A percentile compares a stretch with the other conserved stretches of the same genome.
phyloP scores from a whole-genome alignment of 805 yeast species.

The Yarrowia osloensis region DNA sequence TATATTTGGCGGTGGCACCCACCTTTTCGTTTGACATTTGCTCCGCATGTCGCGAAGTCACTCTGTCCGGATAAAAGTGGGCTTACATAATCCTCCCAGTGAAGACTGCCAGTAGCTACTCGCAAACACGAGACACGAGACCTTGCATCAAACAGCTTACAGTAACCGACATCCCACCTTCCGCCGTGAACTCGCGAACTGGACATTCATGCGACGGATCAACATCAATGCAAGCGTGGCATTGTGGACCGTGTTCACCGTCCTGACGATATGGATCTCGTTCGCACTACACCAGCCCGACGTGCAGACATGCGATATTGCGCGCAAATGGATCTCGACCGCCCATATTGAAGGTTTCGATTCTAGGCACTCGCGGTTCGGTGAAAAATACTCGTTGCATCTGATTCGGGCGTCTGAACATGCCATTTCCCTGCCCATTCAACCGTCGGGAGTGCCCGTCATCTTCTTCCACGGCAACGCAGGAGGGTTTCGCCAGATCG shows the following conservation, averaged over 20 bases:
- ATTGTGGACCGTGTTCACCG: slow-evolving; percentile 24
- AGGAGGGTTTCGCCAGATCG: slow-evolving; percentile 77
- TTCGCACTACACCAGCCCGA: slow-evolving; percentile 18
- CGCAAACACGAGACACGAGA: not conserved
- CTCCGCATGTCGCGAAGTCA: no score
- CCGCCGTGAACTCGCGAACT: no score
- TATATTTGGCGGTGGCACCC: not conserved
- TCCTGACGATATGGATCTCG: slow-evolving; percentile 21
- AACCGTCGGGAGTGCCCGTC: slow-evolving; percentile 78
- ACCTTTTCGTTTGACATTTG: not conserved
- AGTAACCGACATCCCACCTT: no score
- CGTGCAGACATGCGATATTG: slow-evolving; percentile 34
- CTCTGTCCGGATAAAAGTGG: no score
- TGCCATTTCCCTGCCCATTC: slow-evolving; percentile 25
- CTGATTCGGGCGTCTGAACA: slow-evolving; percentile 71
- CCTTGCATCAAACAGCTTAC: not conserved
- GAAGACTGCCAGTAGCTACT: no score
- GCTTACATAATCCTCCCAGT: slow-evolving; percentile 11
- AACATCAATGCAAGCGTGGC: slow-evolving; percentile 24
- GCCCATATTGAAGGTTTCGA: slow-evolving; percentile 34
- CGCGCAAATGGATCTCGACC: slow-evolving; percentile 36
- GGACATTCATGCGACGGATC: slow-evolving; percentile 10
- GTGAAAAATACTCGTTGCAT: slow-evolving; percentile 79
- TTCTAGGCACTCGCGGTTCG: slow-evolving; percentile 60
- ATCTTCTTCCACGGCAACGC: slow-evolving; percentile 97